Evolutionary conservation across 495 filamentous ascomycete genomes (phyloP).

Genomic region (Jackrogersella minutella): DNA sequence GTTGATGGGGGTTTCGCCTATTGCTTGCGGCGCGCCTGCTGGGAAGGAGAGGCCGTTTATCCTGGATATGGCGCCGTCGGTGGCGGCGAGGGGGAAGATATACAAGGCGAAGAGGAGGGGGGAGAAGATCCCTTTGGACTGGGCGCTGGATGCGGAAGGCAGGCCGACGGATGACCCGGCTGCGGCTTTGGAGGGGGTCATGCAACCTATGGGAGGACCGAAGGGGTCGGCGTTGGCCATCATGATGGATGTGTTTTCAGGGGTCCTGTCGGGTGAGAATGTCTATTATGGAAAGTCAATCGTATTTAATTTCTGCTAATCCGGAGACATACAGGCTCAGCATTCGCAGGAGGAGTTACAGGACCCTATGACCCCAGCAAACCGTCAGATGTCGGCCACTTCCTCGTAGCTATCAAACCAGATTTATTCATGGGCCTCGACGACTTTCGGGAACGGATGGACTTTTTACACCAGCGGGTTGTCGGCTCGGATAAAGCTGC

Average conservation of each 20-base stretch:
- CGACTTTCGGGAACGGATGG: conserved; percentile 75
- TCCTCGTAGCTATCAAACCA: conserved; percentile 76
- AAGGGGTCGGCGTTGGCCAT: conserved; percentile 76
- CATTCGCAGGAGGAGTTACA: conserved; percentile 76
- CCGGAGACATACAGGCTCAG: conserved; percentile 47
- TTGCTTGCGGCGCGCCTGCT: conserved; percentile 77
- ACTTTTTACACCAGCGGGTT: conserved; percentile 70
- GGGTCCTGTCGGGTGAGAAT: conserved; percentile 68
- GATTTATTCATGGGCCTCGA: conserved; percentile 76
- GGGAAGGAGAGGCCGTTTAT: conserved; percentile 67
- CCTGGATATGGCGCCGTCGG: conserved; percentile 78
- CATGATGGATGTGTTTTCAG: conserved; percentile 89
- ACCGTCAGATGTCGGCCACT: conserved; percentile 78
- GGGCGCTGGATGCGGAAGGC: conserved; percentile 78
- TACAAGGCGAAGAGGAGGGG: conserved; percentile 75
- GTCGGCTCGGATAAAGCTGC: conserved; percentile 69
- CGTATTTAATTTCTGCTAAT: background rate
- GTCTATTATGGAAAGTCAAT: background rate
- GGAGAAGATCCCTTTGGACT: conserved; percentile 76
- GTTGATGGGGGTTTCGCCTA: conserved; percentile 78
- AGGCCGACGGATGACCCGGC: conserved; percentile 72
- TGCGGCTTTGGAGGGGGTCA: conserved; percentile 71
- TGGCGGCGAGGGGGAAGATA: conserved; percentile 78
- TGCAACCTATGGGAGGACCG: conserved; percentile 82
- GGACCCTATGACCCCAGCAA: conserved; percentile 74